Evolutionary conservation across 495 filamentous ascomycete genomes (phyloP).

Genomic region (Tuber brumale): DNA sequence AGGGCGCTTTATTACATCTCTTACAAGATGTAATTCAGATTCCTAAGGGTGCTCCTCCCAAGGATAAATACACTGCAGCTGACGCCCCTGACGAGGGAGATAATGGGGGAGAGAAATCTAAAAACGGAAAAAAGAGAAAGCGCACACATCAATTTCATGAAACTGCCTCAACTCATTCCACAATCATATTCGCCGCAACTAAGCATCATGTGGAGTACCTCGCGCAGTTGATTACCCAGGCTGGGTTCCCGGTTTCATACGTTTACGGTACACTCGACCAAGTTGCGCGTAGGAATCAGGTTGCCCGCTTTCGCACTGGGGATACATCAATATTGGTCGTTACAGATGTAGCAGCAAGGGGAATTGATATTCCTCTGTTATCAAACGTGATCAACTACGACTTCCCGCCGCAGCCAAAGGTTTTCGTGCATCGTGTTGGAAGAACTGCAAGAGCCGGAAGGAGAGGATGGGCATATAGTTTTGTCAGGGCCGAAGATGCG

Average conservation of each 20-base stretch:
- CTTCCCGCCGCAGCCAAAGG: constrained; percentile 92
- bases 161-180: constrained; percentile 70
- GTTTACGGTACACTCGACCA: constrained; percentile 92
- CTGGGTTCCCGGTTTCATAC: constrained; percentile 83
- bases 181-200: constrained; percentile 87
- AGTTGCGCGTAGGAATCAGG: constrained; percentile 80
- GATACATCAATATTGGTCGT: constrained; percentile 88
- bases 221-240: constrained; percentile 59
- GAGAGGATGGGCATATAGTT: constrained; percentile 87
- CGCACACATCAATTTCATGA: constrained; percentile 50
- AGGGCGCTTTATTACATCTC: constrained; percentile 82
- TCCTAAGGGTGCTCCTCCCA: constrained; percentile 61
- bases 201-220: constrained; percentile 99
- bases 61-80: constrained; percentile 21
- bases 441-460: constrained; percentile 89
- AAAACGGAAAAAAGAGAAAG: constrained; percentile 63
- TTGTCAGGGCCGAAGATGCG: constrained; percentile 74
- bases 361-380: constrained; percentile 93
- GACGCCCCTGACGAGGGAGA: constrained; percentile 38
- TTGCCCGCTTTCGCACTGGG: constrained; percentile 77
- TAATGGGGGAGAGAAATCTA: constrained; percentile 23
- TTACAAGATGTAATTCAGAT: constrained; percentile 88
- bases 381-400: constrained; percentile 99
- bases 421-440: constrained; percentile 93
- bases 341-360: constrained; percentile 92